These are phyloP conservation scores for Fusarium nisikadoi DNA, from an alignment of 2,329 filamentous ascomycete genomes.

Conservation along the genomic window DNA sequence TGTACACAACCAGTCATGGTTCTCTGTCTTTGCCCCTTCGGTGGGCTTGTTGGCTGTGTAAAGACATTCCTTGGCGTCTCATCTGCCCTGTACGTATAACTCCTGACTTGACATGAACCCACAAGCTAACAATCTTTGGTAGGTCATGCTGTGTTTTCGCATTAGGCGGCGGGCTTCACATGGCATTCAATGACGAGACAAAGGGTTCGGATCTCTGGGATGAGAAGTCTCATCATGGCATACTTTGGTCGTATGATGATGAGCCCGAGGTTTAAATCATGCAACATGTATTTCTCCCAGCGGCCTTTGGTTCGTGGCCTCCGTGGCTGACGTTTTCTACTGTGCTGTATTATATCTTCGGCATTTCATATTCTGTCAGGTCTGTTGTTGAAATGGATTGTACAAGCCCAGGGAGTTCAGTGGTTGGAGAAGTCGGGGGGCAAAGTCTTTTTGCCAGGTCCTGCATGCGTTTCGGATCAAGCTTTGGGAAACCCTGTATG, in stretches of 20 bases:
- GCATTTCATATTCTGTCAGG: not conserved
- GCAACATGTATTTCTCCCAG: not conserved
- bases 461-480: not conserved
- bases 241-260: not conserved
- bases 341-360: fast-evolving
- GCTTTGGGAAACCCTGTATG: not conserved
- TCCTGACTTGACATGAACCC: not conserved
- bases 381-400: not conserved
- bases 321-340: not conserved
- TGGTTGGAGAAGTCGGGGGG: not conserved
- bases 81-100: not conserved
- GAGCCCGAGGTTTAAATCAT: not conserved
- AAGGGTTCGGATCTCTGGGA: not conserved
- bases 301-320: too few species aligned
- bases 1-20: not conserved
- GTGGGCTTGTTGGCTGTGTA: not conserved
- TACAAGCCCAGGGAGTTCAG: not conserved
- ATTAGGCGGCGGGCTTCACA: not conserved
- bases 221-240: not conserved
- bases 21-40: not conserved
- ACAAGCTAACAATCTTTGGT: not conserved
- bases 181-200: not conserved
- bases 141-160: not conserved
- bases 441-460: not conserved
- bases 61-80: not conserved